A percentile compares a stretch with the other conserved stretches of the same genome.
Conservation (phyloP, 768 basidiomycete species). For the Rubroboletus satanas region DNA sequence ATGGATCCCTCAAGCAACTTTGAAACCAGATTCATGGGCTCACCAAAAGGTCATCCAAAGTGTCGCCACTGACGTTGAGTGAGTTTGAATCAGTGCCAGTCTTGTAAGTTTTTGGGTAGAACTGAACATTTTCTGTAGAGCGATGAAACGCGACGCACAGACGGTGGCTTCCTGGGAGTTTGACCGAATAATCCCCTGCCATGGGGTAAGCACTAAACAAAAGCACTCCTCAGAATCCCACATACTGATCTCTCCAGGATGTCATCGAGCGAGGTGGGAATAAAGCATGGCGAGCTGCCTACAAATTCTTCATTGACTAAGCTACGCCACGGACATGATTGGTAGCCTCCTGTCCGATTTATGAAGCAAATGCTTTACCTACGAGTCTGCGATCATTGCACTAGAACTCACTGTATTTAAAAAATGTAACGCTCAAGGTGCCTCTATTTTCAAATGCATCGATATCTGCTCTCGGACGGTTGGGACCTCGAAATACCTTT, state of each 20-base stretch:
- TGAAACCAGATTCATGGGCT: constrained; percentile 32
- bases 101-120: not conserved
- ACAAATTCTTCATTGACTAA: constrained; percentile 30
- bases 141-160: constrained; percentile 61
- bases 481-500: not conserved
- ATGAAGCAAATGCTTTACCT: not conserved
- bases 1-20: constrained; percentile 27
- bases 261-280: constrained; percentile 62
- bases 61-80: constrained; percentile 28
- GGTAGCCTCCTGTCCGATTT: not conserved
- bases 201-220: constrained; percentile 42
- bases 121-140: constrained; percentile 23
- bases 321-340: not conserved
- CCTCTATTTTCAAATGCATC: not conserved
- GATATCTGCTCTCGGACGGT: not conserved
- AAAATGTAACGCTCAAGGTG: not conserved
- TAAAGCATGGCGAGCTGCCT: constrained; percentile 49
- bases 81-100: constrained; percentile 1
- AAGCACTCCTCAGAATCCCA: not conserved
- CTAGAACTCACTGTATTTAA: constrained; percentile 3
- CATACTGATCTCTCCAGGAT: constrained; percentile 34
- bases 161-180: constrained; percentile 73
- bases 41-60: constrained; percentile 23
- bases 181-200: constrained; percentile 70
- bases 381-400: not conserved